A percentile compares a stretch with the other conserved stretches of the same genome.
Conservation (phyloP, 352 stramenopile species). For the Globisporangium middletonii region DNA sequence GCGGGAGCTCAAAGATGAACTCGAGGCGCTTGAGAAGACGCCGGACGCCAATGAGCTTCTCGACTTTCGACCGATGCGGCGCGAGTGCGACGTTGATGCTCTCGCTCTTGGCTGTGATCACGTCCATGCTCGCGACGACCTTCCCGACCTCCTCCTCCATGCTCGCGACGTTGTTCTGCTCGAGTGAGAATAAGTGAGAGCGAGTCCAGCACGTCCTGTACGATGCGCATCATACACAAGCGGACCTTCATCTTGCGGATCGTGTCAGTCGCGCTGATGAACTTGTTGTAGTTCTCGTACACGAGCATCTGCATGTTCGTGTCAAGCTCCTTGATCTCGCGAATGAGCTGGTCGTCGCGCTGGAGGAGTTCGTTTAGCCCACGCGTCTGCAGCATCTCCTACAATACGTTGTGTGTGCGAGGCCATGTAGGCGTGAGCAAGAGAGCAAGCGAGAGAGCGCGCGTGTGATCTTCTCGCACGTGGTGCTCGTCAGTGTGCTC, state of each 20-base stretch:
- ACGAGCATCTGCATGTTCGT: constrained; percentile 99
- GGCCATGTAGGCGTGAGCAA: neutral
- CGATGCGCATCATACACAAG: neutral
- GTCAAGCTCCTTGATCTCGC: constrained; percentile 94
- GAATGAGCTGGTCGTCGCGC: constrained; percentile 72
- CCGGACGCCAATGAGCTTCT: constrained; percentile 96
- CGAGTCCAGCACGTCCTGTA: neutral
- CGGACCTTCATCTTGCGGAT: constrained; percentile 93
- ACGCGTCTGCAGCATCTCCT: constrained; percentile 55
- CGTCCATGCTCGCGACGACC: constrained; percentile 86
- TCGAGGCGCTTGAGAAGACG: constrained; percentile 95
- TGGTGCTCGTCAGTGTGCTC: neutral
- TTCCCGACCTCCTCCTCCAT: constrained; percentile 89
- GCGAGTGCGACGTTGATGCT: constrained; percentile 87
- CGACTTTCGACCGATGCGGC: constrained; percentile 84
- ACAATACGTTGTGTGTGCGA: neutral
- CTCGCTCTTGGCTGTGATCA: constrained; percentile 81
- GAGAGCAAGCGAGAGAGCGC: neutral
- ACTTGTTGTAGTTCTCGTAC: constrained; percentile 99
- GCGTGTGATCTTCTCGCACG: neutral
- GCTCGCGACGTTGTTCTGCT: constrained; percentile 82
- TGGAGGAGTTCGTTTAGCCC: constrained; percentile 68
- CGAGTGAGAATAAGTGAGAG: neutral
- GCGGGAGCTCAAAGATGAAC: constrained; percentile 96
- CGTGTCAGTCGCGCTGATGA: constrained; percentile 99